Evolutionary conservation across 2,329 filamentous ascomycete genomes (phyloP), one percentile per base, ranked within the genome.

Genomic region (Neopestalotiopsis sp.): DNA sequence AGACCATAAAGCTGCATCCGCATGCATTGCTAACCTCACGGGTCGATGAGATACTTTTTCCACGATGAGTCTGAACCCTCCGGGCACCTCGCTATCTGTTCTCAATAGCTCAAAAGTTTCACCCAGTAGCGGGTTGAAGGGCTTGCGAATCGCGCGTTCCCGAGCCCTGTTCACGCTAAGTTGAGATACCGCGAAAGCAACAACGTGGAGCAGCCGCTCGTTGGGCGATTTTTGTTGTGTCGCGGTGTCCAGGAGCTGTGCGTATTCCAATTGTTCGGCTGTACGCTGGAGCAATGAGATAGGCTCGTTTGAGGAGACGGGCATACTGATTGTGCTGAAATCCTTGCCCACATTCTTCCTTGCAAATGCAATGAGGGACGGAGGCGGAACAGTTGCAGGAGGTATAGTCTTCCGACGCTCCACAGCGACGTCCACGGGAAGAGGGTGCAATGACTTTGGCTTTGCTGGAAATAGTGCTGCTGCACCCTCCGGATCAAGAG

Each of bases 341-440:
- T 99, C 96, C 80, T 99, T 99, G 77, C 96, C 96, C 10, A 98
- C 96, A 74, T 99, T 99, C 81, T 98, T 99, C 73, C 96, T 91
- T 40, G 98, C 86, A 79, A 98, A 97, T 0, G 94, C 93, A 73
- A 99, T 97, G 66, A 99, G 84, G 78, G 94, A 97, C 0, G 96
- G 96, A 0, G 96, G 96, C 68, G 90, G 84, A 14, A 94, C 90
- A 34, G 91, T 94, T 6, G 95, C 90, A 1, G 92, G 85, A 3
- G 90, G 87, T 17, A 99, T 89, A 0, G 89, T 91, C 6, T 83
- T 85, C 68, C 96, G 89, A 42, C 96, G 90, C 52, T 85, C 81
- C 2, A 97, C 85, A 0, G 81, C 75, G 38, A 89, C 85, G 4
- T 87, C 85, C 34, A 97, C 83, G 1, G 96, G 95, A 17, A 98